Base-by-base conservation (phyloP, 768 basidiomycete genomes). In the Clavulina sp. region DNA sequence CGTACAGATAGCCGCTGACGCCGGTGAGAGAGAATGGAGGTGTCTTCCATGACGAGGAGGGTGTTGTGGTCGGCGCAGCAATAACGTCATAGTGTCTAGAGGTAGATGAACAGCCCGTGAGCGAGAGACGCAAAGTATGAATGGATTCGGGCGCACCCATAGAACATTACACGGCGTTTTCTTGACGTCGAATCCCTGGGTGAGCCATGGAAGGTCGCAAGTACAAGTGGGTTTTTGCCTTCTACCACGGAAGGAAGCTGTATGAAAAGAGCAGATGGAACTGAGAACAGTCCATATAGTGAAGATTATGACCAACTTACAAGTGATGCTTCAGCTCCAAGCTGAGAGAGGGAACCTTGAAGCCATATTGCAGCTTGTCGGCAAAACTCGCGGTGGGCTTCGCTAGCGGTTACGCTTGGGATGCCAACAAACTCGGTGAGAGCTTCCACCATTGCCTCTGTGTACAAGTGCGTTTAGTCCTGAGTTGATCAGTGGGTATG, bases 1-100 rank as follows among this genome's bases (percentile, higher is more conserved):
- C 93, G 59, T 89, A 91, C 0, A 92, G 68, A 60, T 84, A 91
- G 0, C 89, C 91, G 58, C 96, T 89, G 7, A 78, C 73, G 2
- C 89, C 89, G 0, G 74, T 74, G 55, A 96, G 66, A 4, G 67
- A 70, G 67, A 88, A 99, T 0, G 95, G 93, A 53, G 88, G 79
- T 1, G 81, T 79, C 21, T 72, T 66, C 93, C 93, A 96, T 19
- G 24, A 26, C 7, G 40, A 47, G 2, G 41, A 30, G 26, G 47
- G 31, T 9, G 80, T 76, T 4, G 75, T 69, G 6, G 68, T 64
- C 0, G 77, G 78, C 0, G 91, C 89, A 0, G 81, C 70, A 46
- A 97, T 86, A n/a, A 97, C 87, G 59, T 99, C 95, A 67, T 97
- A 99, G 63, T 99, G 95, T 2, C 87, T 87, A 46, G 3, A 26